phyloP scores from a whole-genome alignment of 225 moss, liverwort and hornwort species.

The Sphagnum contortum region DNA sequence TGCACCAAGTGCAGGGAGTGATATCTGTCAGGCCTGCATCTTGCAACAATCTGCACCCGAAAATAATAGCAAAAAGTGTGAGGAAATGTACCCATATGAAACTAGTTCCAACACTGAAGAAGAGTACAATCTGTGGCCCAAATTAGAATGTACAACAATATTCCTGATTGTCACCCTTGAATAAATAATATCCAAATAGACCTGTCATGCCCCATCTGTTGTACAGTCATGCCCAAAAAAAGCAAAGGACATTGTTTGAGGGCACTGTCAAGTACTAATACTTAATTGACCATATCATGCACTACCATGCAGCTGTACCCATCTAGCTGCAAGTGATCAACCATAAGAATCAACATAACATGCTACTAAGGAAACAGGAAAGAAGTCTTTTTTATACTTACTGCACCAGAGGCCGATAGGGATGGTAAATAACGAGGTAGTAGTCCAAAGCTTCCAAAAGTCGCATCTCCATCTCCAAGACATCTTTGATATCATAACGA shows the following conservation, averaged over 20 bases:
- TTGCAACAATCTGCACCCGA: slow-evolving; percentile 59
- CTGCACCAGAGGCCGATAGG: slow-evolving; percentile 89
- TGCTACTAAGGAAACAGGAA: too few species aligned
- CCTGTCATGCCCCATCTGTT: too few species aligned
- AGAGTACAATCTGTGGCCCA: not conserved
- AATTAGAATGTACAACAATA: too few species aligned
- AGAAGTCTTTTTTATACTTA: slow-evolving; percentile 18
- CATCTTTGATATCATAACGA: slow-evolving; percentile 85
- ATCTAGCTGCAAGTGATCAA: too few species aligned
- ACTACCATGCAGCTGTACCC: too few species aligned
- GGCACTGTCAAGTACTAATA: too few species aligned
- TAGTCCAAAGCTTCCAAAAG: slow-evolving; percentile 94
- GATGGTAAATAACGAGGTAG: slow-evolving; percentile 92
- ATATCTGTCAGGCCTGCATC: slow-evolving; percentile 85
- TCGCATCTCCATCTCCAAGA: slow-evolving; percentile 98
- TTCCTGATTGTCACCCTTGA: not conserved
- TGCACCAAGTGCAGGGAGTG: slow-evolving; percentile 57
- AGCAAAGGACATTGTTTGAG: too few species aligned
- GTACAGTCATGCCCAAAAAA: too few species aligned
- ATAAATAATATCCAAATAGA: not conserved
- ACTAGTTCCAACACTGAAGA: not conserved
- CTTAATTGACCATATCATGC: too few species aligned
- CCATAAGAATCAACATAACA: too few species aligned
- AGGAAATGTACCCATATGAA: not conserved
- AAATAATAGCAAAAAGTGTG: not conserved